These are phyloP conservation scores for Amanita pseudoporphyria DNA, from an alignment of 768 basidiomycete genomes.

Conservation along the genomic window DNA sequence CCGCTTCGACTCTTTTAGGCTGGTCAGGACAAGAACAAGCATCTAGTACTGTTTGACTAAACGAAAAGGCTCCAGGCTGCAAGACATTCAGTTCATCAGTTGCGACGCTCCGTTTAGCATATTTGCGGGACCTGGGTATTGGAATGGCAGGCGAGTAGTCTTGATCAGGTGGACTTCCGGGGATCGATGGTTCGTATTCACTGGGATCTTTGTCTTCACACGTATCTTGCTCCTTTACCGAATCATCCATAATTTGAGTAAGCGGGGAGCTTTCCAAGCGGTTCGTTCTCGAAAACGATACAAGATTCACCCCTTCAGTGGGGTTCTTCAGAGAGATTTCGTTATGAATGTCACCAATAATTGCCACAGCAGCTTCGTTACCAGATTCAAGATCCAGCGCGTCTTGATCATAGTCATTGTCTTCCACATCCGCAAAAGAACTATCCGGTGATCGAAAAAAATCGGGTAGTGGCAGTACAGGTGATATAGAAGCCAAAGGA, in stretches of 20 bases:
- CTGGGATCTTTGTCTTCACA: constrained; percentile 1
- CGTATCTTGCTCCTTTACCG: background rate
- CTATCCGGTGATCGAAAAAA: background rate
- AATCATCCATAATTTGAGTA: background rate
- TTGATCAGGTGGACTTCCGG: background rate
- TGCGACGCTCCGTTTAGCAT: background rate
- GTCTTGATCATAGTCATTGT: background rate
- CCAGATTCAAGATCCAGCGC: background rate
- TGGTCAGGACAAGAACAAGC: background rate
- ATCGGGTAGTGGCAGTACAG: background rate
- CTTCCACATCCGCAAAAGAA: constrained; percentile 1
- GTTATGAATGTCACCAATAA: background rate
- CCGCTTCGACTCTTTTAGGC: no score
- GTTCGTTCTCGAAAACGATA: background rate
- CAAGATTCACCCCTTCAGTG: background rate
- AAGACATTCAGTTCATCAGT: background rate
- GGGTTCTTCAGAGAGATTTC: background rate
- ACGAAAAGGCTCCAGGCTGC: background rate
- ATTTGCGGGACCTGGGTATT: background rate
- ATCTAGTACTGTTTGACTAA: background rate
- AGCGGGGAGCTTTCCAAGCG: background rate
- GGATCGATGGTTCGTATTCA: constrained; percentile 4
- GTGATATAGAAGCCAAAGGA: background rate
- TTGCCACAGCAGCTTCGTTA: background rate
- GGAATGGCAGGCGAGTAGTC: background rate